phyloP scores from a whole-genome alignment of 305 asterid genomes.

The Fraxinus albicans region DNA sequence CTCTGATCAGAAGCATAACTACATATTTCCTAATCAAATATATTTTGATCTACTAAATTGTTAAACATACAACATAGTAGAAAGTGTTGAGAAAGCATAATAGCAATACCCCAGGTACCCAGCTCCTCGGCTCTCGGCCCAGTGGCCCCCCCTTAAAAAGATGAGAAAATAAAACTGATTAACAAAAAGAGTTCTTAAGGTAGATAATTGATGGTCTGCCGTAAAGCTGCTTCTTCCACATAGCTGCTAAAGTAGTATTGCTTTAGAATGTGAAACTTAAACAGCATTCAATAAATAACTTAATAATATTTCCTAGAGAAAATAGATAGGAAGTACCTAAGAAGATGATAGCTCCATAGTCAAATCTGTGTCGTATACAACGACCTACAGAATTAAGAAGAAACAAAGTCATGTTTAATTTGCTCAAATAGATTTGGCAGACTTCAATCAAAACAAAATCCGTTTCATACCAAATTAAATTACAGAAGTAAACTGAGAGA shows the following conservation, averaged over 20 bases:
- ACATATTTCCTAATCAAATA: not conserved
- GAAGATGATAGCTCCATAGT: slow-evolving; percentile 90
- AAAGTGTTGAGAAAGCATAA: not conserved
- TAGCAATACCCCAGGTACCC: not conserved
- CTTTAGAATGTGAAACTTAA: slow-evolving; percentile 10
- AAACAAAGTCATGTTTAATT: slow-evolving; percentile 19
- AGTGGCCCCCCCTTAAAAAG: not conserved
- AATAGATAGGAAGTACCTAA: slow-evolving; percentile 59
- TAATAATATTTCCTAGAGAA: slow-evolving; percentile 11
- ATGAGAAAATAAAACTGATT: not conserved
- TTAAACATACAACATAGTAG: not conserved
- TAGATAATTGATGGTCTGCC: not conserved
- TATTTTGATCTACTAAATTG: not conserved
- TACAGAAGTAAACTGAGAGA: not conserved
- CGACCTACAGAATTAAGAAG: slow-evolving; percentile 62
- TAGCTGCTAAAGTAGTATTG: not conserved
- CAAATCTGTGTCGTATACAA: slow-evolving; percentile 90
- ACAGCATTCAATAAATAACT: slow-evolving; percentile 16
- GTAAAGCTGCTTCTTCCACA: not conserved
- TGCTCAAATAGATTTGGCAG: slow-evolving; percentile 6
- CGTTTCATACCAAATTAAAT: not conserved
- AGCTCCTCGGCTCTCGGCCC: not conserved
- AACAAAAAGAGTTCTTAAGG: not conserved
- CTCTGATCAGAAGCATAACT: not conserved
- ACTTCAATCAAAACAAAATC: slow-evolving; percentile 11